Evolutionary conservation across 495 filamentous ascomycete genomes (phyloP).

Genomic region (Penicillium silybi): DNA sequence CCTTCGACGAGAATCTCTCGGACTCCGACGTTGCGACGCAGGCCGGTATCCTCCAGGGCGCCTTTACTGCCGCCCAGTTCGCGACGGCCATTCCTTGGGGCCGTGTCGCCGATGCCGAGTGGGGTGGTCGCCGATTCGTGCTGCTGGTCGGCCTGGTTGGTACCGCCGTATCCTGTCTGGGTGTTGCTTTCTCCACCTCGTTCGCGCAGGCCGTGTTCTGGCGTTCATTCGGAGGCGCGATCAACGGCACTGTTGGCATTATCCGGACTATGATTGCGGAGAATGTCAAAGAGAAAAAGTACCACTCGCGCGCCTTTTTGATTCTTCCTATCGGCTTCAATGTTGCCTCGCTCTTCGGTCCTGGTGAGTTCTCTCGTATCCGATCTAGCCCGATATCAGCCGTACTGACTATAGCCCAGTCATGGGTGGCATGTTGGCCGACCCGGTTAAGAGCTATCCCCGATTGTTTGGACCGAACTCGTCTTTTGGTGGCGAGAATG

Average conservation of each 20-base stretch:
- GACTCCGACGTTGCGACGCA: conserved; percentile 70
- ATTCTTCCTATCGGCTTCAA: conserved; percentile 76
- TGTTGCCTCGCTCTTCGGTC: conserved; percentile 73
- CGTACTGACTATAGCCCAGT: conserved; percentile 28
- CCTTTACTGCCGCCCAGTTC: conserved; percentile 80
- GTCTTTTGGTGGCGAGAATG: conserved; percentile 44
- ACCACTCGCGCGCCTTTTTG: conserved; percentile 63
- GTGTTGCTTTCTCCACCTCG: conserved; percentile 73
- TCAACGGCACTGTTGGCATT: conserved; percentile 81
- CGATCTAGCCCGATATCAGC: background rate
- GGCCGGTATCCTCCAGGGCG: conserved; percentile 72
- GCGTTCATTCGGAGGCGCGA: conserved; percentile 66
- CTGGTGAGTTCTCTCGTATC: conserved; percentile 35
- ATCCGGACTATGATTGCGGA: conserved; percentile 80
- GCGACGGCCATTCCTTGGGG: conserved; percentile 85
- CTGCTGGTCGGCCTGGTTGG: conserved; percentile 71
- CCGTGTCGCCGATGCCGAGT: conserved; percentile 64
- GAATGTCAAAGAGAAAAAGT: conserved; percentile 69
- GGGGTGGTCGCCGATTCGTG: conserved; percentile 70
- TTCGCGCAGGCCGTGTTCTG: conserved; percentile 73
- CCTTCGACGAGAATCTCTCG: conserved; percentile 60
- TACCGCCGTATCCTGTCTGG: conserved; percentile 65
- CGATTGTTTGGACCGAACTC: conserved; percentile 57
- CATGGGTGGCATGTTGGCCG: conserved; percentile 68
- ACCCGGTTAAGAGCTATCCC: conserved; percentile 69